A percentile compares a stretch with the other conserved stretches of the same genome.
These are phyloP conservation scores for Pseudonitzschia multiseries DNA, from an alignment of 108 stramenopile genomes.

Conservation along the genomic window DNA sequence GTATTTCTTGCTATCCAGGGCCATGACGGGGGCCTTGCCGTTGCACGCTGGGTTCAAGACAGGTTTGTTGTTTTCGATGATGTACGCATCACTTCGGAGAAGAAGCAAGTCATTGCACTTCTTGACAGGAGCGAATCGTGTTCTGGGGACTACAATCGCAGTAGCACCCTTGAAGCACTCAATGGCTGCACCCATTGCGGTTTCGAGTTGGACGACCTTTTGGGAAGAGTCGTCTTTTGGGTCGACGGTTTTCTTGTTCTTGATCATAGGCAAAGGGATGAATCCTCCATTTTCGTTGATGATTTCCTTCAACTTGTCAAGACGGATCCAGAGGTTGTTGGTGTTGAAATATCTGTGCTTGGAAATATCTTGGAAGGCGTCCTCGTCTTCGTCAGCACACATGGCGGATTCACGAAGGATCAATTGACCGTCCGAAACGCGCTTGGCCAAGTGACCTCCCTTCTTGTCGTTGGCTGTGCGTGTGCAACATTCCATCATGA, in stretches of 20 bases:
- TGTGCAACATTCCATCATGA: constrained; percentile 98
- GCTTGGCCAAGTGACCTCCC: constrained; percentile 96
- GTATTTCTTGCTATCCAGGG: constrained; percentile 90
- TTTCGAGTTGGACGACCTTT: constrained; percentile 95
- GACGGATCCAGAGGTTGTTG: constrained; percentile 99
- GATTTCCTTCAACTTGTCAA: constrained; percentile 95
- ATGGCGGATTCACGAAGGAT: constrained; percentile 98
- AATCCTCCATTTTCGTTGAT: constrained; percentile 90
- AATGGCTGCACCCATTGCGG: constrained; percentile 99
- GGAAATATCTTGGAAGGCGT: constrained; percentile 92
- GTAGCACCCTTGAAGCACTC: constrained; percentile 95
- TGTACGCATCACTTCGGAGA: constrained; percentile 96
- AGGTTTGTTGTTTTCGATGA: constrained; percentile 82
- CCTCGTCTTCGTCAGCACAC: constrained; percentile 96
- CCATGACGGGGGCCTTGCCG: constrained; percentile 85
- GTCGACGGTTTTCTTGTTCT: constrained; percentile 97
- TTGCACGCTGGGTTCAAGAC: constrained; percentile 87
- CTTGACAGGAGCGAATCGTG: constrained; percentile 99
- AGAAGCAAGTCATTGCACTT: constrained; percentile 97
- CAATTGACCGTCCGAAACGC: constrained; percentile 85
- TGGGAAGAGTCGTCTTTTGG: constrained; percentile 95
- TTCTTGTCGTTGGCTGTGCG: constrained; percentile 99
- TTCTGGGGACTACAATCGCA: constrained; percentile 93
- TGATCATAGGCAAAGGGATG: constrained; percentile 98
- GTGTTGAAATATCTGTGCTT: constrained; percentile 99